A percentile compares a stretch with the other conserved stretches of the same genome.
Conservation (phyloP, 2,329 filamentous ascomycete species). For the Apiospora phragmitis region DNA sequence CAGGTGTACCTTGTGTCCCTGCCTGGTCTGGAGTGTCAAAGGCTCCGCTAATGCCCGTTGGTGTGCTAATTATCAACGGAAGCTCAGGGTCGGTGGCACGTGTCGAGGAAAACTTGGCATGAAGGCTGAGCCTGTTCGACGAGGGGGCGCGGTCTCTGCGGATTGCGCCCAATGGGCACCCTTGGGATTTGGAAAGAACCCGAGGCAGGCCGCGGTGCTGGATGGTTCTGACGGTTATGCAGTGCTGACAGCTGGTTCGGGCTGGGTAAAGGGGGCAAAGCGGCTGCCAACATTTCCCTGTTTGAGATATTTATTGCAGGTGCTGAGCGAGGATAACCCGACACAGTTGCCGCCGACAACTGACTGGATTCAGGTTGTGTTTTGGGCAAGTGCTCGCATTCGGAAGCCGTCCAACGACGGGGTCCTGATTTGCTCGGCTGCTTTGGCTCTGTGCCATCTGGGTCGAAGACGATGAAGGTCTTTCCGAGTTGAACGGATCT, state of each 20-base stretch:
- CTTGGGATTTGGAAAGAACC: constrained; percentile 44
- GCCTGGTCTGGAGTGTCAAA: constrained; percentile 46
- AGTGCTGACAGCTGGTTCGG: constrained; percentile 41
- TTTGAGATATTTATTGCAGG: constrained; percentile 34
- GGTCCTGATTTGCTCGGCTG: constrained; percentile 14
- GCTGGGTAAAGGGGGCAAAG: constrained; percentile 39
- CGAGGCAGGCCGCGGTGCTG: constrained; percentile 43
- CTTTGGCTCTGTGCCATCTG: neutral
- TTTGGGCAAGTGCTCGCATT: constrained; percentile 51
- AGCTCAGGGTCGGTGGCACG: constrained; percentile 43
- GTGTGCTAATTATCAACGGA: constrained; percentile 63
- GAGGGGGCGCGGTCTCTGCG: constrained; percentile 21
- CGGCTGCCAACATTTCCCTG: constrained; percentile 34
- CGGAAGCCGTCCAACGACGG: constrained; percentile 26
- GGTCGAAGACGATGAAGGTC: neutral
- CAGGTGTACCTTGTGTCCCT: constrained; percentile 21
- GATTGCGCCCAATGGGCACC: constrained; percentile 38
- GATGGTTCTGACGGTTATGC: constrained; percentile 38
- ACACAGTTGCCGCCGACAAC: constrained; percentile 23
- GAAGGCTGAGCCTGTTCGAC: constrained; percentile 22
- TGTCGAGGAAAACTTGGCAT: constrained; percentile 17
- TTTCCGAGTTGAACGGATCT: constrained; percentile 18
- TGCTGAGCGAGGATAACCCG: constrained; percentile 43
- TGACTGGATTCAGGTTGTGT: constrained; percentile 26
- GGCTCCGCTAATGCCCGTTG: constrained; percentile 53